Evolutionary conservation across 2,329 filamentous ascomycete species (phyloP).

Genomic region (Didymella exigua): DNA sequence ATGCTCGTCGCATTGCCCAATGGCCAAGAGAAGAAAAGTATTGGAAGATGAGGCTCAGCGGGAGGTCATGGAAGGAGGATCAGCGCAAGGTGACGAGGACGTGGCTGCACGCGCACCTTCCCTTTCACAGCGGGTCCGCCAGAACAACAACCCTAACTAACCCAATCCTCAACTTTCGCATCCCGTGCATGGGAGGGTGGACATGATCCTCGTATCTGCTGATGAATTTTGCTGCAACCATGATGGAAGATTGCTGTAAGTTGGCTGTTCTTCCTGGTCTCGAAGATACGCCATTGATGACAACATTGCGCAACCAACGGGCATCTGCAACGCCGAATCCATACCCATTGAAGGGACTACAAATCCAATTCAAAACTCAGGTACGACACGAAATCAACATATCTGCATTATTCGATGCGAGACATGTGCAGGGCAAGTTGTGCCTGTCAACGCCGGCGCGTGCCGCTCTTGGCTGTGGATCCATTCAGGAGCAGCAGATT

Average conservation of each 20-base stretch:
- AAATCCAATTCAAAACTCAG: neutral
- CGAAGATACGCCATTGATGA: neutral
- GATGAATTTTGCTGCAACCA: neutral
- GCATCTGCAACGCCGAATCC: neutral
- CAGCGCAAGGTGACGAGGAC: constrained; percentile 13
- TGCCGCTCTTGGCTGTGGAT: constrained; percentile 1
- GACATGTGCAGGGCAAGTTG: neutral
- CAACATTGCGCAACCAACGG: neutral
- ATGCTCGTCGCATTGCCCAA: neutral
- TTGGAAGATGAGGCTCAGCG: constrained; percentile 16
- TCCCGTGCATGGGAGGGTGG: neutral
- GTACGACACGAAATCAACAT: neutral
- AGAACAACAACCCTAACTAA: neutral
- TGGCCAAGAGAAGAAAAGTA: constrained; percentile 8
- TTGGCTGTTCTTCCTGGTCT: neutral
- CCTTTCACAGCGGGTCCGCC: neutral
- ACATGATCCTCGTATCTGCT: neutral
- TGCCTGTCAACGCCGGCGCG: neutral
- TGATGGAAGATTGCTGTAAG: neutral
- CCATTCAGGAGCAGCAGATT: neutral
- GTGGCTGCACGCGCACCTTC: constrained; percentile 7
- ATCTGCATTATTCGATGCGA: neutral
- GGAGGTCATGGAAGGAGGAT: constrained; percentile 4
- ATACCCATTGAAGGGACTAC: neutral
- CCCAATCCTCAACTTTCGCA: neutral